A percentile compares a stretch with the other conserved stretches of the same genome.
Evolutionary conservation across 2,329 filamentous ascomycete genomes (phyloP).

Genomic region (Phyllosticta ampelicida): DNA sequence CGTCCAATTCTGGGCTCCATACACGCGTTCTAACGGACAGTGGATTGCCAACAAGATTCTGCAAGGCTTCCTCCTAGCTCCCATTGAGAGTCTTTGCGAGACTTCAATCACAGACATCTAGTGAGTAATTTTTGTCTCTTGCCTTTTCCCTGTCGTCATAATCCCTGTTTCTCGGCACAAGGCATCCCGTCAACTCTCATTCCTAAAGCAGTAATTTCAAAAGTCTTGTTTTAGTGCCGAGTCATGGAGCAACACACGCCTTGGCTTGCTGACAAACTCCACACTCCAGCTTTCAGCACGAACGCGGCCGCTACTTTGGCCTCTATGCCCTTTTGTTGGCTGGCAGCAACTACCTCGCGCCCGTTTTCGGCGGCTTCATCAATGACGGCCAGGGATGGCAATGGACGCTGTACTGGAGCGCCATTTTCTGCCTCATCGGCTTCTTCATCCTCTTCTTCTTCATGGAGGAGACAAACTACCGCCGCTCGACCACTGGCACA

Average conservation of each 20-base stretch:
- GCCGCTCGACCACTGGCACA: conserved; percentile 23
- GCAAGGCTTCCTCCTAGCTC: conserved; percentile 38
- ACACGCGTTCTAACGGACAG: conserved; percentile 34
- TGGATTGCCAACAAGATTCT: conserved; percentile 39
- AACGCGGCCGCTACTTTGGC: conserved; percentile 23
- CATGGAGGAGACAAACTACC: conserved; percentile 51
- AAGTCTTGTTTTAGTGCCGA: not conserved
- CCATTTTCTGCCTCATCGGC: conserved; percentile 41
- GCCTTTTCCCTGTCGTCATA: not conserved
- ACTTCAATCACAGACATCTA: conserved; percentile 35
- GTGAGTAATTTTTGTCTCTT: conserved; percentile 3
- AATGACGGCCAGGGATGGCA: conserved; percentile 25
- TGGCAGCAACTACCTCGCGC: conserved; percentile 28
- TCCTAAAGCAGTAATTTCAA: not conserved
- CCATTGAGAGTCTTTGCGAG: conserved; percentile 40
- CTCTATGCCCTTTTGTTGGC: conserved; percentile 24
- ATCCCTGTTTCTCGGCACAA: not conserved
- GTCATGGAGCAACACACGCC: not conserved
- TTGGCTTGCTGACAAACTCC: not conserved
- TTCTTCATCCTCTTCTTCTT: conserved; percentile 47
- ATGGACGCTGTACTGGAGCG: conserved; percentile 39
- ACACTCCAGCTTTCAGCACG: conserved; percentile 20
- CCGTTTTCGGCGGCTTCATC: conserved; percentile 27
- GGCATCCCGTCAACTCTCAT: not conserved
- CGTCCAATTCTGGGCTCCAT: conserved; percentile 32